Base-by-base conservation (phyloP, 2,329 filamentous ascomycete genomes). In the Ilyonectria destructans region DNA sequence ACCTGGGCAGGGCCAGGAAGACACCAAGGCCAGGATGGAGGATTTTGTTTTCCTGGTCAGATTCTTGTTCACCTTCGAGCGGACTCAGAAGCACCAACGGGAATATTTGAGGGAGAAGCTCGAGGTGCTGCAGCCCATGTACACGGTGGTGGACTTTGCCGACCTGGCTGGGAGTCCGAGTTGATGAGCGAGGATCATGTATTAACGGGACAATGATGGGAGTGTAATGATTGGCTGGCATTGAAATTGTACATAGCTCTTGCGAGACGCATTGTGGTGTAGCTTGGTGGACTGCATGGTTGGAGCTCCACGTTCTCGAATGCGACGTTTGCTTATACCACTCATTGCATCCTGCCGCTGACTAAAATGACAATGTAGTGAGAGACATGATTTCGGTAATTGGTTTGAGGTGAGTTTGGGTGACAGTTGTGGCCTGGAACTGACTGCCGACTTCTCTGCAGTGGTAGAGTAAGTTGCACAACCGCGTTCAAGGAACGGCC, bases 11-110 rank as follows among this genome's bases (percentile, higher is more conserved):
- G 75, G 73, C 9, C 76, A 84, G 4, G 81, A 85, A 45, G 85
- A 87, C 33, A 84, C 83, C 2, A 79, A 81, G 6, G 80, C 83
- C 4, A 80, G 85, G 17, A 84, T 89, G 52, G 84, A 88, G 61
- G 87, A 89, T 69, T 87, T 88, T 67, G 74, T 86, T 8, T 87
- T 86, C 57, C 78, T 88, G 60, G 84, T 87, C 40, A 80, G 82
- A 37, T 87, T 88, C 58, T 75, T 88, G 5, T 82, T 87, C 29
- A 80, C 83, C 2, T 85, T 88, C 61, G 83, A 86, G 8, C 79
- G 84, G 19, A 81, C 87, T 33, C 82, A 85, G 67, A 79, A 80
- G 33, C 82, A 85, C 46, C 82, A 85, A 52, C 81, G 82, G 48
- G 80, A 83, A 35, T 82, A 81, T 58, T 52, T 82, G n/a, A 72